Evolutionary conservation across 2,329 filamentous ascomycete species (phyloP).

Genomic region (Didymella sp.): DNA sequence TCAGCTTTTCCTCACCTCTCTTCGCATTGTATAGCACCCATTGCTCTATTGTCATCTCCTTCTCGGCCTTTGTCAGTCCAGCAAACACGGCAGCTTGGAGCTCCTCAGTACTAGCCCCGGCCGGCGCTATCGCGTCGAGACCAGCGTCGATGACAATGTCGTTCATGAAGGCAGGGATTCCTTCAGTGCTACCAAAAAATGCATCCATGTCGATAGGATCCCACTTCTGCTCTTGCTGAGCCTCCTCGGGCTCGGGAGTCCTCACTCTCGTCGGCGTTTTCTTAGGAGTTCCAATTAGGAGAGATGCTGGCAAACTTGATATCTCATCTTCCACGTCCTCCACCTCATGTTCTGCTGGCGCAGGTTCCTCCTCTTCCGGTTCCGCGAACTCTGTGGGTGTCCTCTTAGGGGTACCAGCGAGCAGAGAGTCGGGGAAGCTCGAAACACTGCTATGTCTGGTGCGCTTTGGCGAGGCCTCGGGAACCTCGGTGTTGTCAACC

Average conservation of each 20-base stretch:
- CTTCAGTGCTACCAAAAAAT: slow-evolving; percentile 60
- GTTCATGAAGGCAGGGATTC: slow-evolving; percentile 32
- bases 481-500: slow-evolving; percentile 16
- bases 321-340: slow-evolving; percentile 22
- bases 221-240: slow-evolving; percentile 62
- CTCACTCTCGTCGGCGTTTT: slow-evolving; percentile 28
- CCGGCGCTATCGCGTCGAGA: slow-evolving; percentile 38
- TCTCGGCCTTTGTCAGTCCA: slow-evolving; percentile 76
- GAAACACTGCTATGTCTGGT: slow-evolving; percentile 31
- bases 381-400: slow-evolving; percentile 22
- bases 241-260: slow-evolving; percentile 26
- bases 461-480: slow-evolving; percentile 21
- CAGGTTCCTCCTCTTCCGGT: slow-evolving; percentile 15
- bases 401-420: slow-evolving; percentile 34
- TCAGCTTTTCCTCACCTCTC: slow-evolving; percentile 79
- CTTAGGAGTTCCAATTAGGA: slow-evolving; percentile 49
- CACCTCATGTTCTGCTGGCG: not conserved
- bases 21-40: slow-evolving; percentile 87
- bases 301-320: slow-evolving; percentile 27
- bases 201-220: slow-evolving; percentile 76
- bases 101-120: slow-evolving; percentile 33
- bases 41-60: slow-evolving; percentile 89
- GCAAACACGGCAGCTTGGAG: slow-evolving; percentile 62
- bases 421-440: slow-evolving; percentile 29
- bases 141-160: slow-evolving; percentile 40